Evolutionary conservation across 1,284 basidiomycete genomes (phyloP), one percentile per base, ranked within the genome.

Genomic region (Cryptococcus amylolentus): DNA sequence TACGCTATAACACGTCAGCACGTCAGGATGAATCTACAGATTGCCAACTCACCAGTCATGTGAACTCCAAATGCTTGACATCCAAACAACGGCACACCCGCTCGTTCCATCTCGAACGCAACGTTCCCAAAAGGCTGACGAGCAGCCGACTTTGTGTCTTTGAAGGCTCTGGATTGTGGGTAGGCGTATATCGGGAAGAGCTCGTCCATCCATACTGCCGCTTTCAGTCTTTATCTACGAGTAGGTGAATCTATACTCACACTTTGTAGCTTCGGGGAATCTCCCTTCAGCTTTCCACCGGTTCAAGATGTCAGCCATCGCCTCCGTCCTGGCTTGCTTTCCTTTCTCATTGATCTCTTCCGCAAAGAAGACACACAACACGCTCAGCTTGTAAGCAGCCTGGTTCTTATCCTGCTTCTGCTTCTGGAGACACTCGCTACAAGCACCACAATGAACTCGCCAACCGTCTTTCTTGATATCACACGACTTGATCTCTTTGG

Each of bases 81-180:
- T 2, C 93, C 91, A 67, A 96, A 95, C 45, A 96, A 77, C 2
- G 87, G 3, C 88, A 82, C 45, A 91, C 84, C 76, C 95, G 52
- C 42, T n/a, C 57, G 35, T 44, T 58, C 93, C 81, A 96, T 83
- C 70, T 86, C 84, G 71, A 96, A 95, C 7, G 84, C 88, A 57
- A 84, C 86, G 70, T 91, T 91, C 51, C 63, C 55, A 35, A 61
- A 64, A 4, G 60, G 52, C n/a, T 43, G 31, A n/a, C 42, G 27
- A 8, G 47, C 41, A 2, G 51, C 49, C 14, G 66, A 55, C 3
- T 5, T 35, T 2, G 82, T 82, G 14, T 28, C 26, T 37, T 53
- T 31, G 67, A 89, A 86, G 2, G 55, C 63, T 23, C 49, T 31
- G 3, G 61, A 68, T 5, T 55, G 48, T 10, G 88, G 86, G 56